These are phyloP conservation scores for Rhodofomes roseus DNA, from an alignment of 1,284 basidiomycete genomes.

Conservation along the genomic window DNA sequence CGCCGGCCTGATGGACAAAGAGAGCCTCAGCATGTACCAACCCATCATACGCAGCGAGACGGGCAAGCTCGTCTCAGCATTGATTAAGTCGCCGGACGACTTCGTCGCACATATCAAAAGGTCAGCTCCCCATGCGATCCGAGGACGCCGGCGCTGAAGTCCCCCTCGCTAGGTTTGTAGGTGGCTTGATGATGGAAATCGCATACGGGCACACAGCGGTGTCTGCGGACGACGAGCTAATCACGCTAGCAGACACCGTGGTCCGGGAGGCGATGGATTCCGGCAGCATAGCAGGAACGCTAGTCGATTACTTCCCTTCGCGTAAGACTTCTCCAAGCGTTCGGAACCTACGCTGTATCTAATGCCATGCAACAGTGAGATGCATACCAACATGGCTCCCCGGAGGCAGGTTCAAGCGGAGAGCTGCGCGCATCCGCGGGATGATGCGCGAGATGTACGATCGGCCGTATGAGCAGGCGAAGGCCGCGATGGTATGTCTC, in stretches of 20 bases:
- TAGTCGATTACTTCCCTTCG: slow-evolving; percentile 26
- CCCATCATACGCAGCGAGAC: slow-evolving; percentile 25
- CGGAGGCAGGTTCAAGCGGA: not conserved
- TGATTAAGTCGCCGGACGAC: slow-evolving; percentile 22
- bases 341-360: not conserved
- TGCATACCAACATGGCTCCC: slow-evolving; percentile 2
- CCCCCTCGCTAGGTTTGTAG: slow-evolving; percentile 14
- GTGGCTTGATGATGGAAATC: slow-evolving; percentile 20
- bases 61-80: slow-evolving; percentile 18
- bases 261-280: slow-evolving; percentile 17
- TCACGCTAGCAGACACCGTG: slow-evolving; percentile 20
- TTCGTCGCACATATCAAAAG: slow-evolving; percentile 22
- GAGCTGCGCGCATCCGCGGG: not conserved
- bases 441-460: slow-evolving; percentile 16
- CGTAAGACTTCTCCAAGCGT: slow-evolving; percentile 8
- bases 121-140: slow-evolving; percentile 1
- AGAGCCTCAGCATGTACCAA: slow-evolving; percentile 16
- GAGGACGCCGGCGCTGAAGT: not conserved
- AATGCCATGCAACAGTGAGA: not conserved
- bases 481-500: slow-evolving; percentile 19
- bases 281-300: slow-evolving; percentile 22
- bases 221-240: slow-evolving; percentile 17
- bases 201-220: slow-evolving; percentile 22
- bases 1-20: slow-evolving; percentile 23
- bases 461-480: slow-evolving; percentile 23